These are phyloP conservation scores for Teratosphaeria viscida DNA, from an alignment of 2,329 filamentous ascomycete species.

Conservation along the genomic window DNA sequence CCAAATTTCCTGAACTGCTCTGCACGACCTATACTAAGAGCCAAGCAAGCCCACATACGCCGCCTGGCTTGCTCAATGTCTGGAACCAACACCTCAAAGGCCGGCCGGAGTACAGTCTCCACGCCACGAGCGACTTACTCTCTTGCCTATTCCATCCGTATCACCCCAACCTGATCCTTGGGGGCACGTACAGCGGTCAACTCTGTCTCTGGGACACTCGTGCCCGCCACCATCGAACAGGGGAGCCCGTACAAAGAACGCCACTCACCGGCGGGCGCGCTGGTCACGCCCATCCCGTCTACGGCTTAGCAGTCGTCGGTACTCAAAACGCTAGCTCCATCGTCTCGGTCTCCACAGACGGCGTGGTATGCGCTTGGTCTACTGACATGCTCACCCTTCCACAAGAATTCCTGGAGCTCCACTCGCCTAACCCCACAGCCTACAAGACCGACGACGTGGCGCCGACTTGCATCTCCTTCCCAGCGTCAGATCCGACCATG, in stretches of 20 bases:
- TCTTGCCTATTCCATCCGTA: conserved; percentile 98
- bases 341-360: conserved; percentile 91
- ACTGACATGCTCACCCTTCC: conserved; percentile 97
- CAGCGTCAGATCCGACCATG: conserved; percentile 88
- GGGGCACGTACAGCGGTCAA: conserved; percentile 92
- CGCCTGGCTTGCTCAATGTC: conserved; percentile 85
- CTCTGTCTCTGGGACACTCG: conserved; percentile 95
- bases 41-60: conserved; percentile 60
- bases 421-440: conserved; percentile 69
- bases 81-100: conserved; percentile 96
- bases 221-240: conserved; percentile 54
- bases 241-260: conserved; percentile 81
- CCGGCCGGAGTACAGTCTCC: conserved; percentile 90
- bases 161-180: conserved; percentile 90
- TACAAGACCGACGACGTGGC: conserved; percentile 74
- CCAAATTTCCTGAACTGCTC: conserved; percentile 80
- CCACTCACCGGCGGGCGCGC: conserved; percentile 74
- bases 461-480: conserved; percentile 90
- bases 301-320: conserved; percentile 88
- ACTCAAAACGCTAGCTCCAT: conserved; percentile 99
- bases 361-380: conserved; percentile 92
- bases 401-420: conserved; percentile 83
- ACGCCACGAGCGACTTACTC: conserved; percentile 89
- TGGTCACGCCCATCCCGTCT: conserved; percentile 88
- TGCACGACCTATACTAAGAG: conserved; percentile 88